phyloP scores from a whole-genome alignment of 2,329 filamentous ascomycete genomes.

The Cercospora canescens region DNA sequence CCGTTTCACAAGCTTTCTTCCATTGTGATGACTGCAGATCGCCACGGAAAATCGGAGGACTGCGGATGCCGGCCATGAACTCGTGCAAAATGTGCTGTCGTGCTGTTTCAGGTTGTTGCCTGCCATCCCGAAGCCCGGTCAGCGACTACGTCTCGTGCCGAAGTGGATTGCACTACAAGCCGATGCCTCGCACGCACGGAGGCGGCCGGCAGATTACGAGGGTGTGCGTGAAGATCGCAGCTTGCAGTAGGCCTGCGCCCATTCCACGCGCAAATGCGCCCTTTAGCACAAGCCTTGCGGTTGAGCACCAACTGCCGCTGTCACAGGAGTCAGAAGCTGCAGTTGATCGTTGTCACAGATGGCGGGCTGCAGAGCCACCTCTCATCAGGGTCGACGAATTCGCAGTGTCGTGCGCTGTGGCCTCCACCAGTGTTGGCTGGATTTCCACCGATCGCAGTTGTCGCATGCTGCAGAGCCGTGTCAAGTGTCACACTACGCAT shows the following conservation, averaged over 20 bases:
- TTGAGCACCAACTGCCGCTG: background rate
- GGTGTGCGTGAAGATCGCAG: background rate
- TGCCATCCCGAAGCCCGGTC: background rate
- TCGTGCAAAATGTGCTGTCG: background rate
- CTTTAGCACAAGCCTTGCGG: background rate
- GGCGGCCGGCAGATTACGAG: background rate
- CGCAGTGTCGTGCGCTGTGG: background rate
- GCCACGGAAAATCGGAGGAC: background rate
- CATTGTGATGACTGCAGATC: background rate
- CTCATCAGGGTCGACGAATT: background rate
- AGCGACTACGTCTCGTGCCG: no score
- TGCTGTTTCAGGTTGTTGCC: background rate
- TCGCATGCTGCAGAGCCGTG: background rate
- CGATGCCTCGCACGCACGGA: background rate
- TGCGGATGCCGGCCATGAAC: background rate
- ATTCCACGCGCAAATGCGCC: background rate
- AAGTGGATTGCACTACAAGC: background rate
- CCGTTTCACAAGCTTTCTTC: constrained; percentile 2
- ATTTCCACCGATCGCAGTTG: background rate
- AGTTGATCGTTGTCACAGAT: background rate
- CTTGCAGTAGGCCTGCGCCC: background rate
- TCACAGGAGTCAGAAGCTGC: background rate
- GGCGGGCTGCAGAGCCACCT: background rate
- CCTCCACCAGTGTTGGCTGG: background rate
- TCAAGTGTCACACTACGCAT: background rate